A percentile compares a stretch with the other conserved stretches of the same genome.
phyloP scores from a whole-genome alignment of 495 filamentous ascomycete genomes.

The Penicillium soppii region DNA sequence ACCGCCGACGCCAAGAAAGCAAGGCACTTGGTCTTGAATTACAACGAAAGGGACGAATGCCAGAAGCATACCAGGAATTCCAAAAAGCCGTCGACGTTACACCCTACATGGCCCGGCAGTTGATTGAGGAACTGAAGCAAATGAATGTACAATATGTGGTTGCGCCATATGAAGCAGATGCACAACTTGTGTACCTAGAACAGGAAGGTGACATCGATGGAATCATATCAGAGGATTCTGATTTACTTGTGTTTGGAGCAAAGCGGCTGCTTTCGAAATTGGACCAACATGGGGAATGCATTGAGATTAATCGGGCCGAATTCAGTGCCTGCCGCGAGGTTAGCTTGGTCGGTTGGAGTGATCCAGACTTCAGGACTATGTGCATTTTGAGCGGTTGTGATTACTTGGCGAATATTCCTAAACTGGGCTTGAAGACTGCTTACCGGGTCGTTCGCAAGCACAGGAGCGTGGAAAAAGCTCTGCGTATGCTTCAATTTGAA shows the following conservation, averaged over 20 bases:
- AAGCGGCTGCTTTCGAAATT: conserved; percentile 90
- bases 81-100: conserved; percentile 97
- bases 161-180: conserved; percentile 96
- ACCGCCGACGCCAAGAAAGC: conserved; percentile 68
- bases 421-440: conserved; percentile 90
- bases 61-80: conserved; percentile 80
- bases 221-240: conserved; percentile 95
- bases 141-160: conserved; percentile 83
- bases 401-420: conserved; percentile 79
- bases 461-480: conserved; percentile 78
- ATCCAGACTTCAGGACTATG: conserved; percentile 89
- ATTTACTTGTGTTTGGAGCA: conserved; percentile 92
- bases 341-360: conserved; percentile 86
- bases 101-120: conserved; percentile 85
- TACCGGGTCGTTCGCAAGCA: conserved; percentile 86
- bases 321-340: conserved; percentile 88
- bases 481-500: conserved; percentile 82
- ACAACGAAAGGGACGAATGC: conserved; percentile 71
- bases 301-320: conserved; percentile 84
- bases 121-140: conserved; percentile 89
- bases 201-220: conserved; percentile 76
- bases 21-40: conserved; percentile 74
- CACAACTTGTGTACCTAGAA: conserved; percentile 93
- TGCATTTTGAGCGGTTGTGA: conserved; percentile 98
- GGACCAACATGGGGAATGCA: conserved; percentile 86